Evolutionary conservation across 176 grass and related monocot genomes (phyloP), one percentile per base, ranked within the genome.

Genomic region (Zoysia pacifica): DNA sequence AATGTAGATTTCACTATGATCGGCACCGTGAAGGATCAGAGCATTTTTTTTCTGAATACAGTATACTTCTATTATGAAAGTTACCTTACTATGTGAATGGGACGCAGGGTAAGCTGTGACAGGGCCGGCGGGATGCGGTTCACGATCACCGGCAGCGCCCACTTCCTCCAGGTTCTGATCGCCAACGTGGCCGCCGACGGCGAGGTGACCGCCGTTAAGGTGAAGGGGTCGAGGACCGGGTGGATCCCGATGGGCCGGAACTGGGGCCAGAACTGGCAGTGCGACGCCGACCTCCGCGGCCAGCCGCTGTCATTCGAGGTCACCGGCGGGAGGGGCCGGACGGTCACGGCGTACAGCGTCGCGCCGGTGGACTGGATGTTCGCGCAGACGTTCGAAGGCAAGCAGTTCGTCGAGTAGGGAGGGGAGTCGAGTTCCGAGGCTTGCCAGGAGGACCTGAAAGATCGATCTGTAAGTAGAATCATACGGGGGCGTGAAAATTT

Each of bases 241-340:
- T 99, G 97, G 93, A 95, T 99, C 12, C 90, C 90, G 0, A 95
- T 99, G 97, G 93, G 88, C 39, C 85, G 93, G 61, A 99, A 96
- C 88, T 96, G 93, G 97, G 97, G 97, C 5, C 92, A 95, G 92
- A 99, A 93, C 53, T 99, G 97, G 97, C 93, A 99, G 43, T 99
- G 97, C 53, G 84, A 91, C 46, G 90, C 90, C 9, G 88, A 99
- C 79, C 83, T 99, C 47, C 86, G 84, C 11, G 86, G 76, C 59
- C 97, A 99, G 79, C 90, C 90, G 0, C 68, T 99, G 58, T 99
- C 97, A 5, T 96, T 93, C 14, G 97, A 99, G 71, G 84, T 99
- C 73, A 88, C 88, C 52, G 79, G 67, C 55, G 84, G 90, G 46
- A 69, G 74, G 16, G 89, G 90, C 14, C 60, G 78, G 60, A 88